phyloP scores from a whole-genome alignment of 108 stramenopile genomes.

The Asterionellopsis glacialis region DNA sequence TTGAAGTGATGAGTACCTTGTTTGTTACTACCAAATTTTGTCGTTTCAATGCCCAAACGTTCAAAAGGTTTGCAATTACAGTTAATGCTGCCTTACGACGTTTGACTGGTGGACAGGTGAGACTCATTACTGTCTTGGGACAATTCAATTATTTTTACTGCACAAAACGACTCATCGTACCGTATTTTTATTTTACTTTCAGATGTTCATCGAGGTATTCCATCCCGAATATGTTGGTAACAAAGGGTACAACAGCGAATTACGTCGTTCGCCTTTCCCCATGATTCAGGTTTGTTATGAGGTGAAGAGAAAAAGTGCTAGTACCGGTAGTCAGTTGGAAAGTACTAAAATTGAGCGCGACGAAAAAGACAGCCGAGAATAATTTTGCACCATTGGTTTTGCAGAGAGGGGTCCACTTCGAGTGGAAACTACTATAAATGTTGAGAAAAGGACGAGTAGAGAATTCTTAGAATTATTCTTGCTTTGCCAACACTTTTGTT shows the following conservation, averaged over 20 bases:
- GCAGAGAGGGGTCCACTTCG: no score
- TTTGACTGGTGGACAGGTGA: conserved; percentile 9
- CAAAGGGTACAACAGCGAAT: background rate
- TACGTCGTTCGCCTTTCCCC: conserved; percentile 2
- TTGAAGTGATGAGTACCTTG: conserved; percentile 2
- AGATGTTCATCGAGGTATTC: conserved; percentile 22
- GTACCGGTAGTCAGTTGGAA: no score
- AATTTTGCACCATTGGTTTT: background rate
- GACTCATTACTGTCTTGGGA: no score
- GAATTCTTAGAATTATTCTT: no score
- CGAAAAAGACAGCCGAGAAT: background rate
- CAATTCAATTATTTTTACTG: no score
- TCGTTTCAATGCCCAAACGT: conserved; percentile 15
- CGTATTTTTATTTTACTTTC: no score
- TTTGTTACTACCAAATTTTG: conserved; percentile 2
- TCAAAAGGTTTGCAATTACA: conserved; percentile 24
- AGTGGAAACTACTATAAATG: no score
- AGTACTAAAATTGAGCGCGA: no score
- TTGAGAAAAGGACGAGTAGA: no score
- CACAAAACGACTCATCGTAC: no score
- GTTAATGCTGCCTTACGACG: conserved; percentile 33
- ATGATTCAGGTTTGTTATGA: background rate
- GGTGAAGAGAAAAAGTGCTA: no score
- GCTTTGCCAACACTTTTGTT: no score
- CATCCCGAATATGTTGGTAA: conserved; percentile 11